These are phyloP conservation scores for Metschnikowia continentalis DNA, from an alignment of 805 yeast genomes.

Conservation along the genomic window DNA sequence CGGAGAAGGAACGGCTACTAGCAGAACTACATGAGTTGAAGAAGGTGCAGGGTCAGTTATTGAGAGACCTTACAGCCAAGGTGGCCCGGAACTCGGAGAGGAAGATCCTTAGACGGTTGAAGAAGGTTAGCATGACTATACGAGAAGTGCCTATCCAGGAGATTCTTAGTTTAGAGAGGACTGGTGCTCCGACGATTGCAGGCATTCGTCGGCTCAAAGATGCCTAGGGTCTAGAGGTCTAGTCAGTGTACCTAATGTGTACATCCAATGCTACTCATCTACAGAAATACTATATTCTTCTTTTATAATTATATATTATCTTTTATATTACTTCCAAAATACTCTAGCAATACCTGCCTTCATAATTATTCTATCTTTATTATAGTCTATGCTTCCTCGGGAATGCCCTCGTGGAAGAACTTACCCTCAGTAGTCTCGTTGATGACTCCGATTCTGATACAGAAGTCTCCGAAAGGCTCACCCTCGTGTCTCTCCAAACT, in stretches of 20 bases:
- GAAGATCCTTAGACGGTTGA: conserved; percentile 40
- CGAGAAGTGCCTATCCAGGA: conserved; percentile 47
- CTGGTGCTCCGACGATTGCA: conserved; percentile 26
- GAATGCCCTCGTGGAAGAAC: conserved; percentile 90
- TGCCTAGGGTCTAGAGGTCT: too few relatives aligned
- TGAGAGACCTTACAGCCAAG: conserved; percentile 25
- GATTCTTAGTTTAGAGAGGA: conserved; percentile 44
- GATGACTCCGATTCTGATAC: conserved; percentile 81
- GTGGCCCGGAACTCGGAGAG: conserved; percentile 27
- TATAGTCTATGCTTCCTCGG: conserved; percentile 56
- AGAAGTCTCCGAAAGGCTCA: conserved; percentile 94
- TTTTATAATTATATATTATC: too few relatives aligned
- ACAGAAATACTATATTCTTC: too few relatives aligned
- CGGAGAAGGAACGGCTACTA: conserved; percentile 37
- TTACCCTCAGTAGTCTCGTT: conserved; percentile 87
- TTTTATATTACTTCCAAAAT: too few relatives aligned
- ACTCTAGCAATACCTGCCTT: too few relatives aligned
- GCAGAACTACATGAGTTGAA: conserved; percentile 23
- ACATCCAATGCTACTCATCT: too few relatives aligned
- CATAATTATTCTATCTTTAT: not conserved
- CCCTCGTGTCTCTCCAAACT: conserved; percentile 84
- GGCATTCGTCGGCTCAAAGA: conserved; percentile 6
- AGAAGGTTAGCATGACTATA: conserved; percentile 44
- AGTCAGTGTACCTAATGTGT: too few relatives aligned
- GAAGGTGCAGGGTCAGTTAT: conserved; percentile 18